phyloP scores from a whole-genome alignment of 2,329 filamentous ascomycete genomes.

The Dothideomycetes sp. region DNA sequence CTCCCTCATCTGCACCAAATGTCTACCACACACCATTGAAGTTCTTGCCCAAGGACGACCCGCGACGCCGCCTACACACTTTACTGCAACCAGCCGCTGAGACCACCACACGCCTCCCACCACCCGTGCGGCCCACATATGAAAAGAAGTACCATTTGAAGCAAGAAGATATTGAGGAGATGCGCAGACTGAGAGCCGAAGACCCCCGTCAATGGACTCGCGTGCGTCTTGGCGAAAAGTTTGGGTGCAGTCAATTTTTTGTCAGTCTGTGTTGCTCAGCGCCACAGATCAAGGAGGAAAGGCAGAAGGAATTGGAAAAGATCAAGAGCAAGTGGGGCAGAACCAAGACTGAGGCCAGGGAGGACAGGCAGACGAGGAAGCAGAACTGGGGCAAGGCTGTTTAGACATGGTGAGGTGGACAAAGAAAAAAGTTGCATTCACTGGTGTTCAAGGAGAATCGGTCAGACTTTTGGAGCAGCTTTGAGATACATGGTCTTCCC shows the following conservation, averaged over 20 bases:
- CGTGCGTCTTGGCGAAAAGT: constrained; percentile 51
- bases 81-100: constrained; percentile 17
- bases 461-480: no score
- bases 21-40: constrained; percentile 56
- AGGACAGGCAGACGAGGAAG: constrained; percentile 52
- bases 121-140: constrained; percentile 41
- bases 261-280: constrained; percentile 50
- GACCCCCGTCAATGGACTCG: constrained; percentile 54
- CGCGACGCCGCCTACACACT: constrained; percentile 39
- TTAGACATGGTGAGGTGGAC: not conserved
- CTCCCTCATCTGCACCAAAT: constrained; percentile 53
- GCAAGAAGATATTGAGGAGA: constrained; percentile 49
- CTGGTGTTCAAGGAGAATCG: constrained; percentile 5
- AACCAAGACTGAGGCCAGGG: constrained; percentile 50
- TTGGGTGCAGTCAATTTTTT: constrained; percentile 54
- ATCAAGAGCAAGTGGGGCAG: constrained; percentile 53
- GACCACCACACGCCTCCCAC: constrained; percentile 24
- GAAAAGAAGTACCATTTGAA: constrained; percentile 55
- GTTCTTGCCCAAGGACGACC: constrained; percentile 53
- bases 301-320: constrained; percentile 40
- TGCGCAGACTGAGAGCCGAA: constrained; percentile 43
- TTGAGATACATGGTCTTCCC: no score
- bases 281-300: constrained; percentile 34
- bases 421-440: constrained; percentile 8
- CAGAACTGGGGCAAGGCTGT: constrained; percentile 43